Evolutionary conservation across 257 asterid species (phyloP), one percentile per base, ranked within the genome.

Genomic region (Nicotiana paniculata): DNA sequence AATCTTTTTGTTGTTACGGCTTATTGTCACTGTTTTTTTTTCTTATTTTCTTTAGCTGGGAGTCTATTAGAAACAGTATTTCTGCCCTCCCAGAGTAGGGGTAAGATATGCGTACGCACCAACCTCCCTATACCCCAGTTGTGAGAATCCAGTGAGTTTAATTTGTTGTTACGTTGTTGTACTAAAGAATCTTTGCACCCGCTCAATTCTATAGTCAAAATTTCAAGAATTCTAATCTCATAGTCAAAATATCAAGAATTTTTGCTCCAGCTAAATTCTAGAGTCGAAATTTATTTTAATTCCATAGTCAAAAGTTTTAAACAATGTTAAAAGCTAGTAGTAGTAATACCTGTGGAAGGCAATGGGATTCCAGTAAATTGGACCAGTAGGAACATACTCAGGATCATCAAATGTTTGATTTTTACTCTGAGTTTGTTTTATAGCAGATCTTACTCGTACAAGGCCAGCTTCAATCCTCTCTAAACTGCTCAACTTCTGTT

Each of bases 401-500:
- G 91, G 87, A 76, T 91, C 93, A 32, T 67, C 83, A 1, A 90
- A 77, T 9, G 88, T 83, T 59, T 80, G 83, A 3, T 89, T 90
- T 78, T 83, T 82, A 53, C 35, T 85, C 24, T 30, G 88, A 37
- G 85, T 74, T 55, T 88, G 88, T 35, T 77, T 89, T 51, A 91
- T 88, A 28, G 83, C 75, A 18, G 83, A 83, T 86, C 96, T 87
- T 16, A 89, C 91, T 83, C 75, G 84, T 5, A 90, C 87, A 24
- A 91, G 83, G 37, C 88, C 83, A 51, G 88, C 93, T 84, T 91
- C 96, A 21, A 90, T 82, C 82, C 72, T 87, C 33, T 89, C 91
- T 53, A 91, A 81, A 39, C 78, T 76, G 79, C 65, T 80, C 55
- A 76, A n/a, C 11, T 81, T 84, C 77, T 53, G 72, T 35, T 66